Base-by-base conservation (phyloP, 2,329 filamentous ascomycete species). In the Diatrype stigma region DNA sequence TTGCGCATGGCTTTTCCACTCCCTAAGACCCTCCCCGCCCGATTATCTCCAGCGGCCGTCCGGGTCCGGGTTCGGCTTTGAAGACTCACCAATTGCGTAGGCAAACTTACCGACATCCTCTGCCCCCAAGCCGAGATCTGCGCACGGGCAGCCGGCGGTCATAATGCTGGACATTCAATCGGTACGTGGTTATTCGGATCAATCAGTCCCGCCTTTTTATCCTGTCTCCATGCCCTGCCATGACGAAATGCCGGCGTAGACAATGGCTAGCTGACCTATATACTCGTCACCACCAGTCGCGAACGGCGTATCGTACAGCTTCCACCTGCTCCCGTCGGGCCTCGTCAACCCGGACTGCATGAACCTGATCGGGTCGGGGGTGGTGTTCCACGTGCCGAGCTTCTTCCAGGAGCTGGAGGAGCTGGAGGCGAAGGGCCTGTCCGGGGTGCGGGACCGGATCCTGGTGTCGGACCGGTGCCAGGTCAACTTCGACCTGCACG, bases 301-400 rank as follows among this genome's bases (percentile, higher is more conserved):
- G 21, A 48, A 53, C 21, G 48, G 51, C 4, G 34, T 53, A 48
- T 51, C 42, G 14, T 50, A 48, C 60, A 74, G 74, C 61, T 74
- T 76, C 51, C 73, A 76, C 58, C 73, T 79, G 44, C 64, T 79
- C 47, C 72, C 74, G 32, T 78, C 73, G 55, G 81, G 81, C 47
- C 73, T 84, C 51, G 71, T 84, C 53, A 82, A 81, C 53, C 79
- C 79, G 4, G 68, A 67, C 37, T 81, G 77, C 62, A 69, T 77
- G 56, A 85, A 84, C 60, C 68, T 85, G 46, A 76, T 84, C 57
- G 81, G 79, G 26, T 38, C 37, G n/a, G n/a, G n/a, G 10, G 37
- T 38, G 10, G 37, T 38, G 17, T n/a, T 19, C 37, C 37, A 38
- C 17, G 11, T 38, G 37, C 17, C 37, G n/a, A 17, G n/a, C 19